Conservation (phyloP, 352 stramenopile genomes). For the Phytophthora sp. region DNA sequence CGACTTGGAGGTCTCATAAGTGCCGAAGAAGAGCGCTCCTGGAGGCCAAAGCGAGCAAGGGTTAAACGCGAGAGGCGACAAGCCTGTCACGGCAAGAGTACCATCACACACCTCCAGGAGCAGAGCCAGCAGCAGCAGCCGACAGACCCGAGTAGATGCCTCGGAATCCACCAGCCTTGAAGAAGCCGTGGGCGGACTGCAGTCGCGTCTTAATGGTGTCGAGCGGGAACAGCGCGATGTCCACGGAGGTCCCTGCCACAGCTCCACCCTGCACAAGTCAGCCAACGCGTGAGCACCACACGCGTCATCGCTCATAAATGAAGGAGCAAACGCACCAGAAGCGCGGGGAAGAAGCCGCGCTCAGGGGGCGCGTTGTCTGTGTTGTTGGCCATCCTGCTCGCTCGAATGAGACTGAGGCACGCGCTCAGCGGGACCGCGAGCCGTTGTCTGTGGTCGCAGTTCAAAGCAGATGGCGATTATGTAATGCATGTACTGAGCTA, state of each 20-base stretch:
- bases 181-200: slow-evolving; percentile 96
- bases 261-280: slow-evolving; percentile 79
- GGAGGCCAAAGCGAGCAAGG: slow-evolving; percentile 7
- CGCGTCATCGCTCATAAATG: background rate
- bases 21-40: slow-evolving; percentile 91
- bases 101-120: slow-evolving; percentile 76
- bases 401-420: slow-evolving; percentile 13
- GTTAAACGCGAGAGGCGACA: background rate
- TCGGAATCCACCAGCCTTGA: slow-evolving; percentile 96
- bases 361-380: slow-evolving; percentile 34
- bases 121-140: slow-evolving; percentile 90
- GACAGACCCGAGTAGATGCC: slow-evolving; percentile 93
- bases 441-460: slow-evolving; percentile 21
- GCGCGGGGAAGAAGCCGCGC: slow-evolving; percentile 70
- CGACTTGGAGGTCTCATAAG: slow-evolving; percentile 92
- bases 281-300: slow-evolving; percentile 13
- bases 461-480: slow-evolving; percentile 24
- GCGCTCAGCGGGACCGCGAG: slow-evolving; percentile 19
- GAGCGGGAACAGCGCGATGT: slow-evolving; percentile 98
- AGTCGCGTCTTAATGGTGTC: slow-evolving; percentile 99
- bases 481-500: slow-evolving; percentile 4
- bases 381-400: slow-evolving; percentile 29
- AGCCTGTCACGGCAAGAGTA: background rate
- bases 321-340: slow-evolving; percentile 50
- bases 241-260: slow-evolving; percentile 96